Evolutionary conservation across 495 filamentous ascomycete species (phyloP), one percentile per base, ranked within the genome.

Genomic region (Endocarpon pusillum): DNA sequence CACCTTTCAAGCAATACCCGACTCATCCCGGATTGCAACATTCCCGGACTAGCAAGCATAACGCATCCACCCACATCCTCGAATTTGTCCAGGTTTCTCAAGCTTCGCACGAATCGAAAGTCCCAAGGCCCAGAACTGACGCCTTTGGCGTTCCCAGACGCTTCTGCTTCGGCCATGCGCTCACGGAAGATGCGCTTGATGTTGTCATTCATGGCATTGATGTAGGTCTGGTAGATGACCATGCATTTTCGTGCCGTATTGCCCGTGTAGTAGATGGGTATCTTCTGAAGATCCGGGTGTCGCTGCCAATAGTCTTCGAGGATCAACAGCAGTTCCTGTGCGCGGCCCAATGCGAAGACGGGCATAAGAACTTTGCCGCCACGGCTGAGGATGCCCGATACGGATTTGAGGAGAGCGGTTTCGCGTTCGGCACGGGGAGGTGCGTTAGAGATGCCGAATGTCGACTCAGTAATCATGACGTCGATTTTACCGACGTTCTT

Each of bases 161-260:
- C 72, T 54, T 89, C 84, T 24, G 81, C 81, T 53, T 93, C 82
- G 3, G 77, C 79, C 73, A 85, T 81, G 19, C 81, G 69, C 47
- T 87, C 77, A 14, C 79, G 66, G 58, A 91, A 92, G 5, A 89
- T 66, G 2, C 79, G 69, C 48, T 92, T 94, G 57, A 97, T 96
- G 45, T 93, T 94, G 51, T 94, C 87, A 50, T 97, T 97, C 89
- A 97, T 97, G 18, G 84, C 81, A 34, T 81, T 78, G 38, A 94
- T 79, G 47, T 94, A 96, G 1, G 89, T 97, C 53, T 94, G 87
- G 48, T 97, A 97, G 4, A 97, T 85, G 12, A 93, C 70, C 89
- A 97, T 97, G 50, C 89, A 97, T 53, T 92, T 89, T 42, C 87
- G 62, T 1, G 89, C 89, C 31, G 94, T 67, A 48, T 87, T 92